Conservation (phyloP, 129 eudicot genomes). For the Pseudognaphalium luteoalbum region DNA sequence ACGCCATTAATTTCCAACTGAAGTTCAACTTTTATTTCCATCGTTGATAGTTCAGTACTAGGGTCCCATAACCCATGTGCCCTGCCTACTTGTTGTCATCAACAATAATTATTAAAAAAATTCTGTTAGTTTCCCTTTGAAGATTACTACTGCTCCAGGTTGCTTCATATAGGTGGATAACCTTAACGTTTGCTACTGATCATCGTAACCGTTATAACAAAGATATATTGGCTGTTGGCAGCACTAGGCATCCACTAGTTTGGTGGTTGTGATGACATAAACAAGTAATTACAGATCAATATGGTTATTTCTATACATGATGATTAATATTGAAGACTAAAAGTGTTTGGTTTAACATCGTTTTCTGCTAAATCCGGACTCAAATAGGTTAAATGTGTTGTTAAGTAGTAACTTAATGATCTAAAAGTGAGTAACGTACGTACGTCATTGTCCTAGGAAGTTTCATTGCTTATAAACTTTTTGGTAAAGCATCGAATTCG, state of each 20-base stretch:
- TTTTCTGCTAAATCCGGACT: conserved; percentile 13
- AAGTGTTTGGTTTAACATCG: conserved; percentile 19
- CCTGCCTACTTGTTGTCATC: conserved; percentile 28
- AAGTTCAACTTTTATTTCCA: conserved; percentile 20
- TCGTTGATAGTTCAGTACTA: conserved; percentile 13
- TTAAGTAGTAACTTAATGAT: conserved; percentile 24
- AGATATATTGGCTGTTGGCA: neutral
- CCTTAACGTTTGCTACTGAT: neutral
- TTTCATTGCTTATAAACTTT: conserved; percentile 10
- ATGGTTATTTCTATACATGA: neutral
- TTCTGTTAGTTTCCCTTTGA: conserved; percentile 2
- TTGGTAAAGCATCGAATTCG: conserved; percentile 27
- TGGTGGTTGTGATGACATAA: conserved; percentile 8
- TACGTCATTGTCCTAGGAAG: conserved; percentile 15
- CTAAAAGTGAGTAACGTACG: conserved; percentile 11
- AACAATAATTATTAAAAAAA: conserved; percentile 12
- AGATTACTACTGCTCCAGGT: conserved; percentile 9
- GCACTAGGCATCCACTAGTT: neutral
- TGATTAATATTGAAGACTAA: neutral
- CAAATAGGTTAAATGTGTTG: conserved; percentile 24
- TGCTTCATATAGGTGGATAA: conserved; percentile 3
- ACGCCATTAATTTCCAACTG: conserved; percentile 17
- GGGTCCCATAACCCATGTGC: conserved; percentile 31
- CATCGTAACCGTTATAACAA: conserved; percentile 16
- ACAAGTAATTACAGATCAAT: neutral